Base-by-base conservation (phyloP, 2,329 filamentous ascomycete species). In the Neopestalotiopsis sp. region DNA sequence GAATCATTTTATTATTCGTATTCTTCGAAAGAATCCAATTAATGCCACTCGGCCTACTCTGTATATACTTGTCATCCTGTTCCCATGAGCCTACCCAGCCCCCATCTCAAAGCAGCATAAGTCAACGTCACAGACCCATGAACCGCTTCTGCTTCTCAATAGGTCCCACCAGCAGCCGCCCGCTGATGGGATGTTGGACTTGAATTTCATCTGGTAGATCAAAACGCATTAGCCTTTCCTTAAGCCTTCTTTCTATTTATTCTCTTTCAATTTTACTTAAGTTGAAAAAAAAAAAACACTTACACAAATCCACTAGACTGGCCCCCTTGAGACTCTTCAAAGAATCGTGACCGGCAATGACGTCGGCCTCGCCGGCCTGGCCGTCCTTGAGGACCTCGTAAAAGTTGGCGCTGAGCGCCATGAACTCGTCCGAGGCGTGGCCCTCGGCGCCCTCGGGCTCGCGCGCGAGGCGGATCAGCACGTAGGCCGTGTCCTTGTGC, bases 61-160 rank as follows among this genome's bases (percentile, higher is more conserved):
- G 45, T 53, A 53, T 53, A 53, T 53, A 53, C 45, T 53, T 1
- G 1, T n/a, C 14, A 13, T 4, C n/a, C 7, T n/a, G 13, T n/a
- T 49, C 42, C 14, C 2, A 5, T 4, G 5, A 49, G 14, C 45
- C 45, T n/a, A 9, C n/a, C 45, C 4, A 9, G 45, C n/a, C 45
- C 45, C n/a, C 20, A 5, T 2, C 7, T 53, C 6, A 10, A 38
- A 38, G 34, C 34, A 38, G 34, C 6, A 38, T 5, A 38, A 10
- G 34, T 38, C 34, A 6, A 17, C 17, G 4, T 49, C 49, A 66
- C 5, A 62, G 24, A 49, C 67, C 49, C 42, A 61, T 65, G 34
- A 59, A 64, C 45, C 38, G 32, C 63, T 38, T 69, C 30, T 70
- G 69, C 70, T 68, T 70, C 28, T 70, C 70, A 24, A 70, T 20